phyloP scores from a whole-genome alignment of 331 rosid species.

The Ulmus americana region DNA sequence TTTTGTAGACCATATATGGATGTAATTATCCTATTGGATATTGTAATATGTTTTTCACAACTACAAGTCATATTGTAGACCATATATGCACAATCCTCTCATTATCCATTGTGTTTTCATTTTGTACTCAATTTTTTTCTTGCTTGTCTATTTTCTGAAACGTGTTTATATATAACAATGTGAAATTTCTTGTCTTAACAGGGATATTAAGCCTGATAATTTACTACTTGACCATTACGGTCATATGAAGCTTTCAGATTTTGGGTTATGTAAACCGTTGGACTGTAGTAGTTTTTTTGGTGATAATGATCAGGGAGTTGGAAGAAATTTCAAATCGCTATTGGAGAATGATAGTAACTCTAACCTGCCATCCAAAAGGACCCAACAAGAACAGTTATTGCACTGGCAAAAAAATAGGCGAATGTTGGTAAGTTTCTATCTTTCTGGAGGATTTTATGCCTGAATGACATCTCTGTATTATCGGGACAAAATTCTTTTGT shows the following conservation, averaged over 20 bases:
- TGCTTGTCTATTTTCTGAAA: neutral
- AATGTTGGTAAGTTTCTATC: slow-evolving; percentile 35
- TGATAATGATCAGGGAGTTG: slow-evolving; percentile 31
- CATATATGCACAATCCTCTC: neutral
- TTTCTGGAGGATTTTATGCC: neutral
- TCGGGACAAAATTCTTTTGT: neutral
- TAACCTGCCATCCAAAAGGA: slow-evolving; percentile 27
- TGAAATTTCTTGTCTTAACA: slow-evolving; percentile 30
- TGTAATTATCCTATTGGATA: neutral
- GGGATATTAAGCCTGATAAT: slow-evolving; percentile 90
- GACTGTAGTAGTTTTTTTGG: slow-evolving; percentile 61
- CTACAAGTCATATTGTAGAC: neutral
- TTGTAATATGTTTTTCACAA: neutral
- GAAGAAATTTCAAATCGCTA: slow-evolving; percentile 19
- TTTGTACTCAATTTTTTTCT: neutral
- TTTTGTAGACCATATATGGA: too few species aligned
- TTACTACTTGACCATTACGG: slow-evolving; percentile 66
- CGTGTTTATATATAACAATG: slow-evolving; percentile 4
- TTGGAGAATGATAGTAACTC: slow-evolving; percentile 18
- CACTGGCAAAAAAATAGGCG: slow-evolving; percentile 55
- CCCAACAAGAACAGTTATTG: slow-evolving; percentile 47
- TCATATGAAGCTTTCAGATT: slow-evolving; percentile 81
- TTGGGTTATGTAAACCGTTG: slow-evolving; percentile 77
- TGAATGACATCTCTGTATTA: neutral
- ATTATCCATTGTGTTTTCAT: neutral